Evolutionary conservation across 441 rosid genomes (phyloP).

Genomic region (Adansonia gregorii): DNA sequence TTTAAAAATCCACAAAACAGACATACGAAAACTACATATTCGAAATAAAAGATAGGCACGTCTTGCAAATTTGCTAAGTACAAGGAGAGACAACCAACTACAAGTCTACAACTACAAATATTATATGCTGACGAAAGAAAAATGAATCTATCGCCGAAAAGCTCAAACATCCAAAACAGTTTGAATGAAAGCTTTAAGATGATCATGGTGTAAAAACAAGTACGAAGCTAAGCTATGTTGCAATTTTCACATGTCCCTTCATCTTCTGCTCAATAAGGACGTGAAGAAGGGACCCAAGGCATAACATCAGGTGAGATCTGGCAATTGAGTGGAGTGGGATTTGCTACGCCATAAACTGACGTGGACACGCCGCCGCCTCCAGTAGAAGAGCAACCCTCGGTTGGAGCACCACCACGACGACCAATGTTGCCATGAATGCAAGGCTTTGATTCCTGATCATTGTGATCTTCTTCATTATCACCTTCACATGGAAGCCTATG

Average conservation of each 20-base stretch:
- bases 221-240: not conserved
- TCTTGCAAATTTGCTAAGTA: too few species aligned
- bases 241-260: not conserved
- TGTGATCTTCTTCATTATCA: slow-evolving; percentile 21
- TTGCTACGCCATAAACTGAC: slow-evolving; percentile 30
- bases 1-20: too few species aligned
- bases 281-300: slow-evolving; percentile 38
- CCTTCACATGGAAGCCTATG: slow-evolving; percentile 34
- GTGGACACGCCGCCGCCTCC: slow-evolving; percentile 23
- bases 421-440: not conserved
- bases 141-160: not conserved
- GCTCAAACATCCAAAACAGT: not conserved
- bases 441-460: slow-evolving; percentile 27
- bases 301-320: slow-evolving; percentile 26
- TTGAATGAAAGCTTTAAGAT: not conserved
- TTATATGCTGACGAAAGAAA: not conserved
- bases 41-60: too few species aligned
- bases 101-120: too few species aligned
- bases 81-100: too few species aligned
- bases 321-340: slow-evolving; percentile 29
- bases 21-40: too few species aligned
- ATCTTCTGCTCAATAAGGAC: slow-evolving; percentile 24
- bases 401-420: not conserved
- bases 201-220: not conserved
- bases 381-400: slow-evolving; percentile 26